phyloP scores from a whole-genome alignment of 768 basidiomycete species.

The Leccinum fibrillosum region DNA sequence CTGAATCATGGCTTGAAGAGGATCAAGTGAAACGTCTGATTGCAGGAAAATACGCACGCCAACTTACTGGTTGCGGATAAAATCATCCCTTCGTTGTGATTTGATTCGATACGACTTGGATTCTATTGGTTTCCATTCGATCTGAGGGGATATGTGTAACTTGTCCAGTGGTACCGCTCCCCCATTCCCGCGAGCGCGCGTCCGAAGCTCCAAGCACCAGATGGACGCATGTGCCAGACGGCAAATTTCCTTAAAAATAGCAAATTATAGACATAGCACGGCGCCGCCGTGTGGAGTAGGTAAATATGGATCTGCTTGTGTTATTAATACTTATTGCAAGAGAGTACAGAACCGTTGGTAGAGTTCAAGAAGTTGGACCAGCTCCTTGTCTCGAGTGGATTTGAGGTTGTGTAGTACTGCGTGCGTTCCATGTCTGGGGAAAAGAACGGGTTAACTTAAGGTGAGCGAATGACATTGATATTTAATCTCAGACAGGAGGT shows the following conservation, averaged over 20 bases:
- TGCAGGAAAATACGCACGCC: neutral
- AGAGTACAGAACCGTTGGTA: neutral
- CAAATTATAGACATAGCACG: neutral
- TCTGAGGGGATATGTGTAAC: neutral
- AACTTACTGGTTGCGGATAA: neutral
- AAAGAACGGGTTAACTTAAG: neutral
- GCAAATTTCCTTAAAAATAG: neutral
- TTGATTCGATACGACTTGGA: neutral
- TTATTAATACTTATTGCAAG: neutral
- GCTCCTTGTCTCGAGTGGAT: neutral
- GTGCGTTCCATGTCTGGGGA: neutral
- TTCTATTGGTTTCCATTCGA: neutral
- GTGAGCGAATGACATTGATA: neutral
- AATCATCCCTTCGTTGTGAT: neutral
- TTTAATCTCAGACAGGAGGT: neutral
- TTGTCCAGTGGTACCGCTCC: neutral
- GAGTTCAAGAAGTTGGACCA: neutral
- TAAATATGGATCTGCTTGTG: neutral
- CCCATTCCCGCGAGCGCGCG: neutral
- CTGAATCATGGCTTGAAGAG: no score
- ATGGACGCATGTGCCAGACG: neutral
- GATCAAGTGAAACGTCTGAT: neutral
- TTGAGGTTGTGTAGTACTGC: neutral
- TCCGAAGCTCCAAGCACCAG: neutral
- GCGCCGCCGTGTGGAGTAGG: neutral